phyloP scores from a whole-genome alignment of 2,329 filamentous ascomycete species.

The Ophiostoma sp. region DNA sequence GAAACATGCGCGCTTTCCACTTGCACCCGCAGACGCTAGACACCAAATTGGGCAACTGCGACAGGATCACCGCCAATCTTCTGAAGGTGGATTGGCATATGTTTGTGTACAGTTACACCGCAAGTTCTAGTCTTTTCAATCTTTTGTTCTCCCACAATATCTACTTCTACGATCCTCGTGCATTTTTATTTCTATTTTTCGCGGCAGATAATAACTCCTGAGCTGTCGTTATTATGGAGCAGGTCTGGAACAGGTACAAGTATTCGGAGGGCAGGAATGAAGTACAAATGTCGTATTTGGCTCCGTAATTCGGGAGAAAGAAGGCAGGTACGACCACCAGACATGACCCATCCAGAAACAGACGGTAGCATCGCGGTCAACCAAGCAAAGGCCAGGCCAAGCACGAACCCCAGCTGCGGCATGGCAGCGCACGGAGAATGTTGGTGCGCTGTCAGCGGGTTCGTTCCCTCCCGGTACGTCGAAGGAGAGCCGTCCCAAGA shows the following conservation, averaged over 20 bases:
- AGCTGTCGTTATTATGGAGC: not conserved
- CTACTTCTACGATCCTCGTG: not conserved
- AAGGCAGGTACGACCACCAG: not conserved
- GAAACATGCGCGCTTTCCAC: not conserved
- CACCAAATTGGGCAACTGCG: not conserved
- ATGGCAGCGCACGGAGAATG: conserved; percentile 11
- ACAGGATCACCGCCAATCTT: not conserved
- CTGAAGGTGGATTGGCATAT: not conserved
- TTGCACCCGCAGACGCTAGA: not conserved
- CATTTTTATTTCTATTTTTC: not conserved
- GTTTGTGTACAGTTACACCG: not conserved
- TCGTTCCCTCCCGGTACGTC: conserved; percentile 20
- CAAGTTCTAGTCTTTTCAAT: not conserved
- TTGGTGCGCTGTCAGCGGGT: conserved; percentile 6
- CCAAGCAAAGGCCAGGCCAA: conserved; percentile 11
- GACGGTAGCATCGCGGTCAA: not conserved
- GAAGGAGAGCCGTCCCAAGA: conserved; percentile 15
- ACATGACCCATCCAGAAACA: not conserved
- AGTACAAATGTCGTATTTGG: not conserved
- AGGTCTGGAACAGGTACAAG: not conserved
- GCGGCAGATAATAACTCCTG: not conserved
- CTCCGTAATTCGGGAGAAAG: not conserved
- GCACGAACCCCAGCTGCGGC: conserved; percentile 16
- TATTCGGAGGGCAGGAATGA: conserved; percentile 3
- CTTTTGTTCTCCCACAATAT: not conserved